phyloP scores from a whole-genome alignment of 371 early-diverging fungal genomes.

The Coemansia sp. region DNA sequence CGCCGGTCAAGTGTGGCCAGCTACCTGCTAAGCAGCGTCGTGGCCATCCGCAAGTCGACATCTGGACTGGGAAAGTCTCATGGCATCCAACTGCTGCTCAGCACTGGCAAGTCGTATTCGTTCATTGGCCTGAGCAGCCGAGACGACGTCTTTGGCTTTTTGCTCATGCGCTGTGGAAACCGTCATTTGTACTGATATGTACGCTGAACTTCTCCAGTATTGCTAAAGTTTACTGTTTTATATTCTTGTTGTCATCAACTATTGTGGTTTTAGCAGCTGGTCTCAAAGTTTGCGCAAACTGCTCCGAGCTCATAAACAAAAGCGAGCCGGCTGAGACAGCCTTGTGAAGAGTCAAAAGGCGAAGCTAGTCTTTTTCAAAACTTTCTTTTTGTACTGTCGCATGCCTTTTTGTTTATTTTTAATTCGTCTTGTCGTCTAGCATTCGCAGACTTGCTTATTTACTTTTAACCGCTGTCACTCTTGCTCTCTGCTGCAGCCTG shows the following conservation, averaged over 20 bases:
- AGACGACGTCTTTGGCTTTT: conserved; percentile 45
- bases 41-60: conserved; percentile 43
- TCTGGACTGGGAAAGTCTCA: conserved; percentile 39
- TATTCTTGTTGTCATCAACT: not conserved
- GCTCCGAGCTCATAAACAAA: not conserved
- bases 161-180: conserved; percentile 46
- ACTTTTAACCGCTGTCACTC: not conserved
- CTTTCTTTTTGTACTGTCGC: not conserved
- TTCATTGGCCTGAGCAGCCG: conserved; percentile 40
- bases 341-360: not conserved
- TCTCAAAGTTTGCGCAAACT: not conserved
- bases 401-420: conserved; percentile 2
- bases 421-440: not conserved
- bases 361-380: not conserved
- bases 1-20: conserved; percentile 40
- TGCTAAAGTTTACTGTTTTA: not conserved
- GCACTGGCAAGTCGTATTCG: conserved; percentile 27
- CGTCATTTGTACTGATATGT: conserved; percentile 24
- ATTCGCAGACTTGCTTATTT: not conserved
- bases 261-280: not conserved
- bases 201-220: not conserved
- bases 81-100: conserved; percentile 43
- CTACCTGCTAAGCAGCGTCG: conserved; percentile 38
- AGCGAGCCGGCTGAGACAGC: not conserved
- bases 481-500: not conserved